Conservation (phyloP, 176 grass and related monocot genomes). For the Aegilops umbellulata region DNA sequence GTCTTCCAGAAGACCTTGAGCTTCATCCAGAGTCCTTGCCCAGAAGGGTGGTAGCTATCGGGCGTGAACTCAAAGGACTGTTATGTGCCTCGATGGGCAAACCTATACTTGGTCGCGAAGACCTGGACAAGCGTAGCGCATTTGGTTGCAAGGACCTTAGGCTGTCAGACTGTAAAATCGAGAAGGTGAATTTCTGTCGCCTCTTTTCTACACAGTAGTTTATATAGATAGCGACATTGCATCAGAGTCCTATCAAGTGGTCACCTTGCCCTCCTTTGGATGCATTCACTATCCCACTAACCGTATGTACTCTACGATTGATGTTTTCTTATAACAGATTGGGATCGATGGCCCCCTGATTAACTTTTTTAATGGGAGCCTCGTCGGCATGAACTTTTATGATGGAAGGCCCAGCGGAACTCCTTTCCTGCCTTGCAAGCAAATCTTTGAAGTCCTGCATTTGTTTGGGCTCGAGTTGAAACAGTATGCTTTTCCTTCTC, state of each 20-base stretch:
- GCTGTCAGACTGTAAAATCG: slow-evolving; percentile 1
- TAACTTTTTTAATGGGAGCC: neutral
- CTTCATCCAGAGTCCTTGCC: neutral
- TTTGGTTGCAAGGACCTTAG: neutral
- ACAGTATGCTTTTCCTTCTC: neutral
- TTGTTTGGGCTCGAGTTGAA: neutral
- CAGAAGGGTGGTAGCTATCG: neutral
- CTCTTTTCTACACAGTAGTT: neutral
- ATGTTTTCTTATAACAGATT: neutral
- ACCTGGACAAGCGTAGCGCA: neutral
- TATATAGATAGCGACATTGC: neutral
- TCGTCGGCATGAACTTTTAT: neutral
- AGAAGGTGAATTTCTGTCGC: neutral
- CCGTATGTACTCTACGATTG: neutral
- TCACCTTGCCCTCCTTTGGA: neutral
- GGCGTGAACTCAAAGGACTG: neutral
- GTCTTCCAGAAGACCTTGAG: neutral
- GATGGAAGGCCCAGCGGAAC: neutral
- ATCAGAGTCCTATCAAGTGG: neutral
- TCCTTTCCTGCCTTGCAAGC: neutral
- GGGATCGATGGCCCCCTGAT: neutral
- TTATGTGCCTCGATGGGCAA: neutral
- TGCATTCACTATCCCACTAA: neutral
- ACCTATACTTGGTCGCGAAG: neutral
- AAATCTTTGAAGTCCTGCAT: neutral